These are phyloP conservation scores for Salvia miltiorrhiza DNA, from an alignment of 257 asterid species.

Conservation along the genomic window DNA sequence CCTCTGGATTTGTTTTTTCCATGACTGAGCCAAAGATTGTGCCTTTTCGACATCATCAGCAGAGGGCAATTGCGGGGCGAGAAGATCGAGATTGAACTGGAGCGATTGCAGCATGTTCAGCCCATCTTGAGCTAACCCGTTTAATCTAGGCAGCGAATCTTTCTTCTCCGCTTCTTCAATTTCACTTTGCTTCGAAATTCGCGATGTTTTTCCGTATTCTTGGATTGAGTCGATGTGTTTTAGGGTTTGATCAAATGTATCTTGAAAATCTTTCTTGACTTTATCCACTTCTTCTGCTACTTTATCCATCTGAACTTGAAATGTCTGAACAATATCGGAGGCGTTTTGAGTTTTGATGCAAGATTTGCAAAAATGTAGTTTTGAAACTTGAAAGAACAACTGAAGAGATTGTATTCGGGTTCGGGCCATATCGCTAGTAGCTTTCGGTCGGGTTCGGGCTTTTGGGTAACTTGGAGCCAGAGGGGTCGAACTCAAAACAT, in stretches of 20 bases:
- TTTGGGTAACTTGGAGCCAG: too few relatives aligned
- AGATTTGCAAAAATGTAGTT: neutral
- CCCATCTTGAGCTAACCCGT: constrained; percentile 90
- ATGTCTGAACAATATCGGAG: neutral
- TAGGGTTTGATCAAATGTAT: constrained; percentile 40
- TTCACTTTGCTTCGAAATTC: constrained; percentile 27
- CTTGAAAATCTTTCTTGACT: constrained; percentile 52
- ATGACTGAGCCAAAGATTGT: constrained; percentile 57
- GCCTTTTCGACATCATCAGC: constrained; percentile 65
- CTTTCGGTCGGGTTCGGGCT: too few relatives aligned
- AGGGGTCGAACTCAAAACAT: too few relatives aligned
- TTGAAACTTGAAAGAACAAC: neutral
- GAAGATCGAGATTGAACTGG: constrained; percentile 83
- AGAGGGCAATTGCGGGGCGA: constrained; percentile 76
- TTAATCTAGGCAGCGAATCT: constrained; percentile 78
- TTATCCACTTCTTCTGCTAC: constrained; percentile 74
- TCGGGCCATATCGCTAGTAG: neutral
- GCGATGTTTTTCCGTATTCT: constrained; percentile 55
- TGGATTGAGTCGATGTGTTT: constrained; percentile 54
- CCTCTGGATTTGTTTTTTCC: constrained; percentile 77
- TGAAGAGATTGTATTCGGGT: neutral
- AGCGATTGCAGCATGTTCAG: constrained; percentile 59
- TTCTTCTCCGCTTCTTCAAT: constrained; percentile 36
- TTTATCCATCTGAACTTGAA: constrained; percentile 48
- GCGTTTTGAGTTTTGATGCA: neutral